These are phyloP conservation scores for Chaetothyriales sp. DNA, from an alignment of 2,329 filamentous ascomycete species.

Conservation along the genomic window DNA sequence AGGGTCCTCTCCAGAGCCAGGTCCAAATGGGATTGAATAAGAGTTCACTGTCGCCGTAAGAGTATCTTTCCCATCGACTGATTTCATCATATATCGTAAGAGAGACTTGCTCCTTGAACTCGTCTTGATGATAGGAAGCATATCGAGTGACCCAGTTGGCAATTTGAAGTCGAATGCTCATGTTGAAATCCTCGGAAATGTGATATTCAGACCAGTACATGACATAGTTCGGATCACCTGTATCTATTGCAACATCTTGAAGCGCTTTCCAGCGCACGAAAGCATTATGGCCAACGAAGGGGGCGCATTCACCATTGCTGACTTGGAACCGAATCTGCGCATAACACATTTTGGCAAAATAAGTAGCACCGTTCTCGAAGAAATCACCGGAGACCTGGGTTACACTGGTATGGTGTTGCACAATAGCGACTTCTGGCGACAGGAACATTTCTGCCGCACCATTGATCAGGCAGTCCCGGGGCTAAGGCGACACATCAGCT, in stretches of 20 bases:
- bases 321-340: conserved; percentile 57
- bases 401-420: conserved; percentile 58
- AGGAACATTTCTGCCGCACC: conserved; percentile 57
- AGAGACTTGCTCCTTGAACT: conserved; percentile 67
- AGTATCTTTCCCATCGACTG: conserved; percentile 74
- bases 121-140: conserved; percentile 52
- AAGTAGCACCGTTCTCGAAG: conserved; percentile 64
- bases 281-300: conserved; percentile 67
- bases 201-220: conserved; percentile 63
- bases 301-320: conserved; percentile 55
- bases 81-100: conserved; percentile 73
- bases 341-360: conserved; percentile 67
- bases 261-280: conserved; percentile 55
- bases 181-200: conserved; percentile 67
- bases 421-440: conserved; percentile 54
- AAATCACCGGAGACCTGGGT: conserved; percentile 60
- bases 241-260: conserved; percentile 42
- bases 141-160: conserved; percentile 55
- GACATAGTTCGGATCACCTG: conserved; percentile 39
- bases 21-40: conserved; percentile 63
- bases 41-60: conserved; percentile 69
- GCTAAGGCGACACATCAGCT: conserved; percentile 23
- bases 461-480: conserved; percentile 52
- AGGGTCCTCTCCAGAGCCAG: conserved; percentile 59
- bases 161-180: conserved; percentile 56